These are phyloP conservation scores for Fusarium anguioides DNA, from an alignment of 2,329 filamentous ascomycete genomes.

Conservation along the genomic window DNA sequence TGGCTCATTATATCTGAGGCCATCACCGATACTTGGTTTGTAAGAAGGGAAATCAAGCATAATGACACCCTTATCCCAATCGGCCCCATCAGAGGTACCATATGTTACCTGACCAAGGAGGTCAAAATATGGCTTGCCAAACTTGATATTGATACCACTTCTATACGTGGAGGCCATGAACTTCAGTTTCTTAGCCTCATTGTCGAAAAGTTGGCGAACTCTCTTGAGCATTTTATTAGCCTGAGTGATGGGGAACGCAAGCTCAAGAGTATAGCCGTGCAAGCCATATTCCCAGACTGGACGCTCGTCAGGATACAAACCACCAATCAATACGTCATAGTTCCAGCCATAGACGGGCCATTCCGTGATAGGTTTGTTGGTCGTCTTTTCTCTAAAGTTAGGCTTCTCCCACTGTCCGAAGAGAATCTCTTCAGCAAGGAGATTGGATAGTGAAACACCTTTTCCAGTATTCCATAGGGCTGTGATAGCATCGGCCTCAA, in stretches of 20 bases:
- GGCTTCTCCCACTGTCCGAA: constrained; percentile 13
- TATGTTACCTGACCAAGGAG: neutral
- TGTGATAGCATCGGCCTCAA: neutral
- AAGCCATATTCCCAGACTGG: neutral
- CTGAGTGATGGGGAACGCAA: neutral
- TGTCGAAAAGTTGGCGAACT: neutral
- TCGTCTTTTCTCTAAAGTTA: constrained; percentile 6
- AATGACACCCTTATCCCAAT: constrained; percentile 5
- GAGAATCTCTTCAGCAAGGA: neutral
- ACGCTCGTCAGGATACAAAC: neutral
- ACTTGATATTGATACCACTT: constrained; percentile 12
- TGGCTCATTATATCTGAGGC: neutral
- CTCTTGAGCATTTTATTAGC: neutral
- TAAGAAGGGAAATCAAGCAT: constrained; percentile 4
- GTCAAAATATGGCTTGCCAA: neutral
- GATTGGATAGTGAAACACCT: neutral
- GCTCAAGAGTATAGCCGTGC: neutral
- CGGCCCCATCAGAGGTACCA: neutral
- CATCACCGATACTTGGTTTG: neutral
- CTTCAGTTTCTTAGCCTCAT: neutral
- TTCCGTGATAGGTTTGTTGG: neutral
- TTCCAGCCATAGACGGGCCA: constrained; percentile 10
- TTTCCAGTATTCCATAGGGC: constrained; percentile 7
- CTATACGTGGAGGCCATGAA: neutral
- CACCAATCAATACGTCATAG: constrained; percentile 9